Evolutionary conservation across 257 asterid species (phyloP), one percentile per base, ranked within the genome.

Genomic region (Buddleja alternifolia): DNA sequence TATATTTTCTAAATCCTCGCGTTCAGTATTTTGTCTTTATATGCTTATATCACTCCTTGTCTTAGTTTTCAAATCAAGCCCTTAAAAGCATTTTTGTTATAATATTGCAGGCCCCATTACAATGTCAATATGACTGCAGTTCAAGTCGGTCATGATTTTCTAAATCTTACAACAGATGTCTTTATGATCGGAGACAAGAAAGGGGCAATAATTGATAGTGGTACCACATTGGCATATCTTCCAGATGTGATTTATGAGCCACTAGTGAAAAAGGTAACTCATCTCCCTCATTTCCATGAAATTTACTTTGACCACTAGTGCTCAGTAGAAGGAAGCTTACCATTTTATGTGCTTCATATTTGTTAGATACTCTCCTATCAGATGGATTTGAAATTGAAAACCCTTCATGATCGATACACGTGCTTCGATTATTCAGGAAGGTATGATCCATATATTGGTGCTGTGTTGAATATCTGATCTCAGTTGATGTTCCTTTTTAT

Each of bases 191-290:
- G 89, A 72, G 92, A 80, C 81, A 85, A 81, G 69, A 79, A 74
- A 67, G 97, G 97, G 61, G 96, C 91, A 59, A 84, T 94, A 76
- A 94, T 94, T 78, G 99, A 94, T 58, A 94, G 97, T 81, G 99
- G 99, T 66, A 94, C 99, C 77, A 94, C 99, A 4, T 71, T 94
- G 83, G 99, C 97, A 66, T 94, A 94, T 86, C 84, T 94, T 57
- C 99, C 99, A 9, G 89, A 89, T 79, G 80, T 71, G 40, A 87
- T 94, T 63, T 94, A 94, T 80, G 76, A 77, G 20, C 87, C 92
- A 62, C 81, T 94, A 73, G 92, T 94, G 69, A 70, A 80, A 78
- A 81, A 81, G 96, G 99, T 92, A 81, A 42, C 40, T 56, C 60
- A 23, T 55, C 48, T 67, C 36, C 63, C 54, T 20, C 60, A 51